Percentiles rank a stretch among this genome's conserved stretches.
Evolutionary conservation across 495 filamentous ascomycete species (phyloP).

Genomic region (Aspergillus incahuasiensis): DNA sequence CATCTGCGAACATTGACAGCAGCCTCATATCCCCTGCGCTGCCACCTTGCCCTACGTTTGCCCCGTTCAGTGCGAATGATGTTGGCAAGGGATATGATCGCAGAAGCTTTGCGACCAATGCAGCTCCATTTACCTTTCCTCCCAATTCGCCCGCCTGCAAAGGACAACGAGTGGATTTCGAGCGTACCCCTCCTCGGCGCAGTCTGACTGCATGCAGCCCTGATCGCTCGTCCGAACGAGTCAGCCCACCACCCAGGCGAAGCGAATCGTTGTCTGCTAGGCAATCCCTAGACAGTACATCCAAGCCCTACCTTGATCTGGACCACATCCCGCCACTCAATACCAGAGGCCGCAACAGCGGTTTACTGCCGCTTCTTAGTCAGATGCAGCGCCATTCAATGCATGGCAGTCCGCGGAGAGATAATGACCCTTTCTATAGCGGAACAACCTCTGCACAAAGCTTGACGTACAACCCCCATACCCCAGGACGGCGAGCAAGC

Average conservation of each 20-base stretch:
- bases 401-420: constrained; percentile 21
- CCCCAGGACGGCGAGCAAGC: constrained; percentile 5
- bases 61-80: constrained; percentile 42
- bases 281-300: constrained; percentile 18
- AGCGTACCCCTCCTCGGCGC: constrained; percentile 31
- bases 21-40: constrained; percentile 31
- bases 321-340: constrained; percentile 14
- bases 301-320: constrained; percentile 11
- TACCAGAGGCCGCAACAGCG: constrained; percentile 15
- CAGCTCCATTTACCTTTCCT: constrained; percentile 30
- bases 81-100: constrained; percentile 37
- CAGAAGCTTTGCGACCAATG: constrained; percentile 24
- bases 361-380: constrained; percentile 24
- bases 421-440: constrained; percentile 31
- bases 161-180: constrained; percentile 21
- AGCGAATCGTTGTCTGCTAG: constrained; percentile 34
- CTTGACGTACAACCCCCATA: background rate
- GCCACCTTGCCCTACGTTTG: constrained; percentile 36
- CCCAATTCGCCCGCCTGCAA: constrained; percentile 27
- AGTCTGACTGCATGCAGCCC: constrained; percentile 37
- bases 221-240: constrained; percentile 22
- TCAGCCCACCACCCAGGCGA: constrained; percentile 28
- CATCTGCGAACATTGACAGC: constrained; percentile 25
- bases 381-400: constrained; percentile 27
- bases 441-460: constrained; percentile 8